A percentile compares a stretch with the other conserved stretches of the same genome.
Evolutionary conservation across 75 land plant genomes (phyloP).

Genomic region (Pinus taeda): DNA sequence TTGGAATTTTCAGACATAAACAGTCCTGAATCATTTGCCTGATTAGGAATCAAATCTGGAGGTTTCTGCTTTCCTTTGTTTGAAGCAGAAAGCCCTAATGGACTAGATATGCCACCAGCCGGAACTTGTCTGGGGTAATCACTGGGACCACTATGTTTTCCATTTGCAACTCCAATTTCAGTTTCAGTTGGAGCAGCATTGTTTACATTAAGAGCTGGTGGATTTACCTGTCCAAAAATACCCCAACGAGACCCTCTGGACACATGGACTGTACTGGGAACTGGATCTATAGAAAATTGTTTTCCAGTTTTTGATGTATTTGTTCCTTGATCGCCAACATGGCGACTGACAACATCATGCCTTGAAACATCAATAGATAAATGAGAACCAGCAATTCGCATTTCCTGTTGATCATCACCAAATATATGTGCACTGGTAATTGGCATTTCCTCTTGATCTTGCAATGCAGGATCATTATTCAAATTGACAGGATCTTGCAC

Average conservation of each 20-base stretch:
- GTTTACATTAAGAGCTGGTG: neutral
- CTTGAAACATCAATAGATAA: neutral
- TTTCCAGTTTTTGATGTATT: neutral
- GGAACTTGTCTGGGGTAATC: neutral
- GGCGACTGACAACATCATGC: neutral
- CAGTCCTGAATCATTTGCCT: neutral
- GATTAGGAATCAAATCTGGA: neutral
- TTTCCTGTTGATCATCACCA: neutral
- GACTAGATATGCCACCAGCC: neutral
- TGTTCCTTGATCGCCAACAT: neutral
- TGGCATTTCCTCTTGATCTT: neutral
- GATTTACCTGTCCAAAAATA: neutral
- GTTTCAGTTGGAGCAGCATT: neutral
- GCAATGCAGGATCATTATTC: neutral
- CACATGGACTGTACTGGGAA: neutral
- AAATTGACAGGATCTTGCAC: neutral
- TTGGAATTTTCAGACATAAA: neutral
- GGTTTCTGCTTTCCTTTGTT: constrained; percentile 2
- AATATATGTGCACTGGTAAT: neutral
- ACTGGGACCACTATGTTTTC: neutral
- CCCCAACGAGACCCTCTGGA: neutral
- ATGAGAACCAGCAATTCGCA: neutral
- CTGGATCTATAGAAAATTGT: neutral
- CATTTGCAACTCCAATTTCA: constrained; percentile 4
- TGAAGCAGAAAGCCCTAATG: neutral